Conservation (phyloP, 208 protist species). For the Blastocrithidia nonstop region DNA sequence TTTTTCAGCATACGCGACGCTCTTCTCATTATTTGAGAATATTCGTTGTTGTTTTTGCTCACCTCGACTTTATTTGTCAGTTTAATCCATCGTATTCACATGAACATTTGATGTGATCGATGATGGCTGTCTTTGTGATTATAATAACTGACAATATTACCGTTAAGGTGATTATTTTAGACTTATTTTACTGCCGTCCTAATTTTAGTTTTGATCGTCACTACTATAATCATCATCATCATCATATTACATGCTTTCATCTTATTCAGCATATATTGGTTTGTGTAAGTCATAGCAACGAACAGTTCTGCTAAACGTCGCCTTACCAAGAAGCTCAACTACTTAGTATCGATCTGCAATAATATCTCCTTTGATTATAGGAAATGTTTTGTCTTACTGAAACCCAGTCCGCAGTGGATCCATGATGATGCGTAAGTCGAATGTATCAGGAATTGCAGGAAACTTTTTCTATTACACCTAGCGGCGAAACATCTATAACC, state of each 20-base stretch:
- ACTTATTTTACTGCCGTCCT: not conserved
- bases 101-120: no score
- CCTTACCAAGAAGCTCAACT: slow-evolving; percentile 87
- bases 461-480: slow-evolving; percentile 50
- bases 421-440: slow-evolving; percentile 85
- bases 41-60: not conserved
- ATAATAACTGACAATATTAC: not conserved
- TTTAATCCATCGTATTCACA: not conserved
- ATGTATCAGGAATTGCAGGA: slow-evolving; percentile 71
- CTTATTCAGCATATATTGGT: slow-evolving; percentile 59
- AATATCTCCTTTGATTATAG: slow-evolving; percentile 73
- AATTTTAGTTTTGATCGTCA: slow-evolving; percentile 2
- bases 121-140: no score
- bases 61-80: not conserved
- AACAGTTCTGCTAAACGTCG: slow-evolving; percentile 89
- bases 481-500: slow-evolving; percentile 41
- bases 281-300: slow-evolving; percentile 87
- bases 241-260: slow-evolving; percentile 8
- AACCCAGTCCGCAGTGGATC: slow-evolving; percentile 87
- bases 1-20: no score
- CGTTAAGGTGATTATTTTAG: not conserved
- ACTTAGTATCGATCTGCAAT: slow-evolving; percentile 91
- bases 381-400: slow-evolving; percentile 86
- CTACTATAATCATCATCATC: slow-evolving; percentile 3
- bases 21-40: not conserved